Evolutionary conservation across 257 asterid genomes (phyloP).

Genomic region (Solanum clarkiae): DNA sequence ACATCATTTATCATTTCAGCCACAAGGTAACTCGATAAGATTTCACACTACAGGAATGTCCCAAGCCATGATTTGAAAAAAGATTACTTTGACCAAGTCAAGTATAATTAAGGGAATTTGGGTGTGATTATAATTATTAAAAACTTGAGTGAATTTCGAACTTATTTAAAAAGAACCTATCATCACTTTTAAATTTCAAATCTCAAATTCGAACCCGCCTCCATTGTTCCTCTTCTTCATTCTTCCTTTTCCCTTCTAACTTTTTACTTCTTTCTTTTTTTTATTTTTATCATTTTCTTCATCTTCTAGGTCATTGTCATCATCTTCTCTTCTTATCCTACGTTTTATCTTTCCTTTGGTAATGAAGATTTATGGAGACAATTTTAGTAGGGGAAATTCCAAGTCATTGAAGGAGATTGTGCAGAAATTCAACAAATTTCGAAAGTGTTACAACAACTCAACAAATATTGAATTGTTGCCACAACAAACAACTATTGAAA

Average conservation of each 20-base stretch:
- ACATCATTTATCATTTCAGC: background rate
- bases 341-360: background rate
- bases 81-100: background rate
- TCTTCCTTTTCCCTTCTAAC: background rate
- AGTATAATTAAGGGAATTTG: background rate
- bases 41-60: background rate
- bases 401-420: background rate
- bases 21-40: background rate
- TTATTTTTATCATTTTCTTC: background rate
- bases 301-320: background rate
- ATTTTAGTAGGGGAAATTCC: background rate
- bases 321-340: background rate
- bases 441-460: background rate
- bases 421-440: background rate
- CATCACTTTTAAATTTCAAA: background rate
- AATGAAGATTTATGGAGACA: background rate
- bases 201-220: background rate
- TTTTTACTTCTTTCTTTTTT: background rate
- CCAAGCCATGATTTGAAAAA: background rate
- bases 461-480: background rate
- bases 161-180: background rate
- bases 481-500: background rate
- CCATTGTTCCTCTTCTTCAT: no score
- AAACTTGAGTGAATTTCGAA: background rate
- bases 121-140: background rate